Evolutionary conservation across 192 early-diverging fungal genomes (phyloP).

Genomic region (Spizellomyces sp.): DNA sequence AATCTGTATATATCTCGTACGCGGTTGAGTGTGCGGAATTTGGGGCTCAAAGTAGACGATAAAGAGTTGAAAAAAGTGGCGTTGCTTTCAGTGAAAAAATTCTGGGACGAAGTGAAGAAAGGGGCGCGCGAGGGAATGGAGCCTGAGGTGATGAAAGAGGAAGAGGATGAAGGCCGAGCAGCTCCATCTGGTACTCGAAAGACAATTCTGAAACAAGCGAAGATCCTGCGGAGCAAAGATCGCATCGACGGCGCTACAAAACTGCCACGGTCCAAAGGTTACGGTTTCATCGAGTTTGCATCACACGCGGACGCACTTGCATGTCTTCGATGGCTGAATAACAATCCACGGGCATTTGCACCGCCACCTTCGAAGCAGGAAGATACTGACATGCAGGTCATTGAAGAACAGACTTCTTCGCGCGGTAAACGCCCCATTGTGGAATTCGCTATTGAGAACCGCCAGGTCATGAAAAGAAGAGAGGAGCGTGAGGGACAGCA

Average conservation of each 20-base stretch:
- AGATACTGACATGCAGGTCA: conserved; percentile 14
- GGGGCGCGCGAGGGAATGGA: conserved; percentile 41
- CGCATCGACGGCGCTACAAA: conserved; percentile 75
- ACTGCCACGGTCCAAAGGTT: conserved; percentile 77
- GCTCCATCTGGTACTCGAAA: conserved; percentile 35
- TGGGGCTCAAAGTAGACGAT: conserved; percentile 77
- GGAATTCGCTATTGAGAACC: conserved; percentile 92
- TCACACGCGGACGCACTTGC: conserved; percentile 90
- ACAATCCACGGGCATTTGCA: conserved; percentile 50
- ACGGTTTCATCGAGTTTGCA: conserved; percentile 90
- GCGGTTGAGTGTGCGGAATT: conserved; percentile 85
- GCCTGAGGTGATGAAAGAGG: conserved; percentile 69
- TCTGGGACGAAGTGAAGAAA: conserved; percentile 53
- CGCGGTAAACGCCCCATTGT: conserved; percentile 72
- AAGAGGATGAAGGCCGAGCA: conserved; percentile 62
- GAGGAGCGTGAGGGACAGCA: conserved; percentile 42
- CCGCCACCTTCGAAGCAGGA: conserved; percentile 23
- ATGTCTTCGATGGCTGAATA: conserved; percentile 89
- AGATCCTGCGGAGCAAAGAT: conserved; percentile 78
- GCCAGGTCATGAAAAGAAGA: conserved; percentile 72
- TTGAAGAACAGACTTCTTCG: background rate
- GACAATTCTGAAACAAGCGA: conserved; percentile 69
- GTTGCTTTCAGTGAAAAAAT: conserved; percentile 39
- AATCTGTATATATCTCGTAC: conserved; percentile 88
- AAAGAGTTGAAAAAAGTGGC: conserved; percentile 56